Evolutionary conservation across 768 basidiomycete genomes (phyloP).

Genomic region (Stropharia rugosoannulata): DNA sequence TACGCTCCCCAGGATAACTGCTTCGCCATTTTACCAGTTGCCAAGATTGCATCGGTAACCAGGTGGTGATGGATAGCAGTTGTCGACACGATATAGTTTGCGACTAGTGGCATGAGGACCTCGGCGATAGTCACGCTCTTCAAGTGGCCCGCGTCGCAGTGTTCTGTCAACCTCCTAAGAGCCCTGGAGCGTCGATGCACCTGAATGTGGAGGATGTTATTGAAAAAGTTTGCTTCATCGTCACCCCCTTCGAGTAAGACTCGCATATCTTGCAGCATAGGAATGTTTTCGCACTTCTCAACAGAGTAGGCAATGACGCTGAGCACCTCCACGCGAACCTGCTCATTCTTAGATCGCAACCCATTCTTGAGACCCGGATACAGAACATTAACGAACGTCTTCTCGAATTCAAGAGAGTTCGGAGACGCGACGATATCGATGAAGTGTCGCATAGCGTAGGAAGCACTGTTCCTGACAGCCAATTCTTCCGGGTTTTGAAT

Average conservation of each 20-base stretch:
- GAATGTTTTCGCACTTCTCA: conserved; percentile 55
- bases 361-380: conserved; percentile 80
- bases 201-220: conserved; percentile 94
- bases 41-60: conserved; percentile 83
- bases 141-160: conserved; percentile 63
- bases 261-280: conserved; percentile 74
- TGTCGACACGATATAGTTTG: conserved; percentile 70
- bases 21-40: conserved; percentile 76
- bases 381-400: conserved; percentile 60
- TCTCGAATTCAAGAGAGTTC: conserved; percentile 44
- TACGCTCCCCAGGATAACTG: conserved; percentile 85
- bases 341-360: conserved; percentile 76
- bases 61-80: conserved; percentile 78
- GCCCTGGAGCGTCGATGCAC: conserved; percentile 87
- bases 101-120: conserved; percentile 84
- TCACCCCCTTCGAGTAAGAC: conserved; percentile 83
- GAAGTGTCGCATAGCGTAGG: conserved; percentile 75
- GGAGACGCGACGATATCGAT: conserved; percentile 55
- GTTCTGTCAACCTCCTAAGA: conserved; percentile 78
- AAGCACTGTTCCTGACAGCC: conserved; percentile 79
- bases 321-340: conserved; percentile 84
- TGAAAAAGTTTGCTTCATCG: conserved; percentile 95
- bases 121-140: conserved; percentile 72
- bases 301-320: conserved; percentile 78
- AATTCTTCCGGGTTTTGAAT: conserved; percentile 90